phyloP scores from a whole-genome alignment of 768 basidiomycete species.

The Saitozyma podzolica region DNA sequence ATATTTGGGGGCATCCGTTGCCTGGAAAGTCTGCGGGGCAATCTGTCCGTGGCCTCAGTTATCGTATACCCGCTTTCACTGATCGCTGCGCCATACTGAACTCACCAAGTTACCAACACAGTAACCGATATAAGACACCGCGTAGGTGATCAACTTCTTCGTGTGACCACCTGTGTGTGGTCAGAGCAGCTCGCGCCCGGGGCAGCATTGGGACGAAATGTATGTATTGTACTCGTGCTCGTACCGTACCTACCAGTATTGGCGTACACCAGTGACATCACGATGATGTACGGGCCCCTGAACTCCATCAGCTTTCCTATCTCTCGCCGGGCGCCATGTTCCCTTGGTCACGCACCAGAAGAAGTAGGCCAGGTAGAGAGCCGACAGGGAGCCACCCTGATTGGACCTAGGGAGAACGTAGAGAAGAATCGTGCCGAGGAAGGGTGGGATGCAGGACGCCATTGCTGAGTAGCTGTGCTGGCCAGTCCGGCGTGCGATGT shows the following conservation, averaged over 20 bases:
- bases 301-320: neutral
- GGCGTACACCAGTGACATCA: constrained; percentile 25
- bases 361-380: constrained; percentile 36
- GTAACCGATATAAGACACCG: constrained; percentile 43
- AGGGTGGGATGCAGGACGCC: constrained; percentile 21
- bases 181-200: too few relatives aligned
- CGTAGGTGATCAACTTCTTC: constrained; percentile 32
- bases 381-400: constrained; percentile 30
- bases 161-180: constrained; percentile 20
- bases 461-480: constrained; percentile 17
- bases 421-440: constrained; percentile 37
- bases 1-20: constrained; percentile 43
- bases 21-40: constrained; percentile 30
- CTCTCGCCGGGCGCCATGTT: too few relatives aligned
- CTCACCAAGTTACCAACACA: constrained; percentile 44
- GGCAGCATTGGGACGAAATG: too few relatives aligned
- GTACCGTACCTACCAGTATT: constrained; percentile 21
- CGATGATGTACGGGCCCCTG: constrained; percentile 27
- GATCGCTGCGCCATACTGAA: too few relatives aligned
- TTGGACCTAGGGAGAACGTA: constrained; percentile 33
- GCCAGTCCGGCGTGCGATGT: constrained; percentile 23
- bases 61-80: too few relatives aligned
- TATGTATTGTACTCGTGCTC: too few relatives aligned
- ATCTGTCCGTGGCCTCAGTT: too few relatives aligned
- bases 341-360: constrained; percentile 22